phyloP scores from a whole-genome alignment of 768 basidiomycete species.

The Mycena indigotica region DNA sequence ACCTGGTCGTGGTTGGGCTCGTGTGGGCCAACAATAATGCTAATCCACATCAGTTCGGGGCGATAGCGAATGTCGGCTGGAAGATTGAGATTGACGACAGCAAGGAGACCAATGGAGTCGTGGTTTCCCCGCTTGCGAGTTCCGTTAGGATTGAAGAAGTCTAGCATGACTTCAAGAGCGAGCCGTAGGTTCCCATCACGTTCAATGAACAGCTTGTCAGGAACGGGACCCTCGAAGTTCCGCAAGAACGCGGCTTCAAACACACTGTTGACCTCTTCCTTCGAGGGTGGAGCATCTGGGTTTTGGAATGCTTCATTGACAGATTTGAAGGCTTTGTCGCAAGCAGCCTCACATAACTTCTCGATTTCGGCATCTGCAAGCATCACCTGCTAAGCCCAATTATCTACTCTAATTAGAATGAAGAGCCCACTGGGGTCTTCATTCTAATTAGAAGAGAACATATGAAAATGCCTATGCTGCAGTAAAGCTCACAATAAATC shows the following conservation, averaged over 20 bases:
- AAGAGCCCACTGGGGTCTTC: too few species aligned
- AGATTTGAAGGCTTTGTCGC: slow-evolving; percentile 2
- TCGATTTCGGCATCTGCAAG: slow-evolving; percentile 22
- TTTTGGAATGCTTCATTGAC: neutral
- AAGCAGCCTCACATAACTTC: slow-evolving; percentile 21
- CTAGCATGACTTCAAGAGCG: too few species aligned
- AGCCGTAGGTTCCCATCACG: slow-evolving; percentile 21
- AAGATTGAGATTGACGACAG: slow-evolving; percentile 30
- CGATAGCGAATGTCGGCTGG: slow-evolving; percentile 36
- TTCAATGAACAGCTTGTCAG: slow-evolving; percentile 24
- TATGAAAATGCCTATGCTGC: too few species aligned
- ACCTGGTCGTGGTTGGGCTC: slow-evolving; percentile 30
- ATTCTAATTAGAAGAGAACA: too few species aligned
- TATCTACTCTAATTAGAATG: too few species aligned
- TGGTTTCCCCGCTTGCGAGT: slow-evolving; percentile 9
- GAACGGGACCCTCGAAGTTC: slow-evolving; percentile 30
- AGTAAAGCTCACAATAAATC: too few species aligned
- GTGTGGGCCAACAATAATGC: slow-evolving; percentile 31
- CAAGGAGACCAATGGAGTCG: slow-evolving; percentile 31
- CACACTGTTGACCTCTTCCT: slow-evolving; percentile 19
- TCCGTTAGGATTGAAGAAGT: slow-evolving; percentile 35
- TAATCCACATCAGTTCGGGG: slow-evolving; percentile 33
- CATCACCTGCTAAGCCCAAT: too few species aligned
- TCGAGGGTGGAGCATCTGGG: slow-evolving; percentile 2
- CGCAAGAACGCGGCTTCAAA: slow-evolving; percentile 32